Percentiles rank a stretch among this genome's conserved stretches.
Evolutionary conservation across 2,329 filamentous ascomycete species (phyloP).

Genomic region (Apiospora aurea): DNA sequence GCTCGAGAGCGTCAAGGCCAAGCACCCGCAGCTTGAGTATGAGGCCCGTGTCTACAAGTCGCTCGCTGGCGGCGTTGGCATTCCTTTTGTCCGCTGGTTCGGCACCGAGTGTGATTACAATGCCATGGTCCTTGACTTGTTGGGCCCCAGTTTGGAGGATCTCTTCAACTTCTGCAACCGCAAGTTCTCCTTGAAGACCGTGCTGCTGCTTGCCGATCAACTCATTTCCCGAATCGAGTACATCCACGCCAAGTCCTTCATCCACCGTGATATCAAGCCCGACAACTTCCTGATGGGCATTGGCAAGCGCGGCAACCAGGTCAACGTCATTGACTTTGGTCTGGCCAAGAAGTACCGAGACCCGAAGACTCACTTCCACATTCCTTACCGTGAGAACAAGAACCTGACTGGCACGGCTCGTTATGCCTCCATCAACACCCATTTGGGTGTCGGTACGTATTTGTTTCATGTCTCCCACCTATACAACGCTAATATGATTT

Average conservation of each 20-base stretch:
- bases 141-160: constrained; percentile 94
- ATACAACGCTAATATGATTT: not conserved
- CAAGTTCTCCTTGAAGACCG: constrained; percentile 99
- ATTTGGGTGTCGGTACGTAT: constrained; percentile 84
- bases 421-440: constrained; percentile 99
- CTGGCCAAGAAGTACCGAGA: constrained; percentile 99
- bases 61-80: constrained; percentile 94
- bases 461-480: not conserved
- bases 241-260: constrained; percentile 99
- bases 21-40: constrained; percentile 98
- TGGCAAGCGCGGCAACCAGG: constrained; percentile 98
- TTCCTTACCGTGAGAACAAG: constrained; percentile 99
- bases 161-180: constrained; percentile 99
- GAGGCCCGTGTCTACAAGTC: constrained; percentile 92
- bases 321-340: constrained; percentile 99
- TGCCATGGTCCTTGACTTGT: constrained; percentile 97
- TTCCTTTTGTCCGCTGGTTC: constrained; percentile 99
- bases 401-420: constrained; percentile 98
- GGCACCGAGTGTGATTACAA: constrained; percentile 99
- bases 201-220: constrained; percentile 94
- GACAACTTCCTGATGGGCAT: constrained; percentile 99
- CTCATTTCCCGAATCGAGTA: constrained; percentile 99
- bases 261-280: constrained; percentile 99
- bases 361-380: constrained; percentile 99
- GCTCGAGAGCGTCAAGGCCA: constrained; percentile 98